These are phyloP conservation scores for Pythium rishiriense DNA, from an alignment of 352 stramenopile genomes.

Conservation along the genomic window DNA sequence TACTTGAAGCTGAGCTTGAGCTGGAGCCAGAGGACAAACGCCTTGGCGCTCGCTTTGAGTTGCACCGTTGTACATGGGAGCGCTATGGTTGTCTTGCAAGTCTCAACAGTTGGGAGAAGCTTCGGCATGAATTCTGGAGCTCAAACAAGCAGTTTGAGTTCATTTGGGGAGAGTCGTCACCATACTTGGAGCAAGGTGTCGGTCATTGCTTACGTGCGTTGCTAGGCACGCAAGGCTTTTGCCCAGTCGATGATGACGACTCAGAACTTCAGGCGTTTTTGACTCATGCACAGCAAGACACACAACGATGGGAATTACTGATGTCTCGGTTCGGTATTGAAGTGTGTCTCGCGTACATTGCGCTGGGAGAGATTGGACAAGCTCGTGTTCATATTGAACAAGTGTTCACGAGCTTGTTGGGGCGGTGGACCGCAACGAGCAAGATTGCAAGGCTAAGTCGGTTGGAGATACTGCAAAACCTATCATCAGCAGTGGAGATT, in stretches of 20 bases:
- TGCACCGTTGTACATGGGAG: slow-evolving; percentile 64
- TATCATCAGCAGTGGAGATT: slow-evolving; percentile 66
- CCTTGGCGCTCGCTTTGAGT: slow-evolving; percentile 40
- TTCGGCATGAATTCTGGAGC: slow-evolving; percentile 44
- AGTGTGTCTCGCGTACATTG: slow-evolving; percentile 45
- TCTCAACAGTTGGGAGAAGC: slow-evolving; percentile 70
- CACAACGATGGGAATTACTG: slow-evolving; percentile 38
- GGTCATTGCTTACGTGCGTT: slow-evolving; percentile 49
- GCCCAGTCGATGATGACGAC: slow-evolving; percentile 2
- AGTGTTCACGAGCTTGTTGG: slow-evolving; percentile 53
- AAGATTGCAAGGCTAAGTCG: slow-evolving; percentile 43
- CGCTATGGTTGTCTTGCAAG: slow-evolving; percentile 57
- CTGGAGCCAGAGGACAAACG: slow-evolving; percentile 32
- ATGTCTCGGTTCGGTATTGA: slow-evolving; percentile 55
- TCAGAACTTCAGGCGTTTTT: slow-evolving; percentile 29
- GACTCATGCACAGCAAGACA: slow-evolving; percentile 31
- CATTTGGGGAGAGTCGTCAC: slow-evolving; percentile 59
- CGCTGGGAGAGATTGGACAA: slow-evolving; percentile 42
- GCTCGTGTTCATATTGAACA: slow-evolving; percentile 58
- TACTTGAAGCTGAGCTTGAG: slow-evolving; percentile 45
- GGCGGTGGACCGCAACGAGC: slow-evolving; percentile 62
- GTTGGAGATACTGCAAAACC: slow-evolving; percentile 58
- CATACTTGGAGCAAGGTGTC: slow-evolving; percentile 70
- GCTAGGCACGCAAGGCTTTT: slow-evolving; percentile 35
- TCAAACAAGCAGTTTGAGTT: slow-evolving; percentile 28